phyloP scores from a whole-genome alignment of 139 green algal species.

The Chloropicon primus region DNA sequence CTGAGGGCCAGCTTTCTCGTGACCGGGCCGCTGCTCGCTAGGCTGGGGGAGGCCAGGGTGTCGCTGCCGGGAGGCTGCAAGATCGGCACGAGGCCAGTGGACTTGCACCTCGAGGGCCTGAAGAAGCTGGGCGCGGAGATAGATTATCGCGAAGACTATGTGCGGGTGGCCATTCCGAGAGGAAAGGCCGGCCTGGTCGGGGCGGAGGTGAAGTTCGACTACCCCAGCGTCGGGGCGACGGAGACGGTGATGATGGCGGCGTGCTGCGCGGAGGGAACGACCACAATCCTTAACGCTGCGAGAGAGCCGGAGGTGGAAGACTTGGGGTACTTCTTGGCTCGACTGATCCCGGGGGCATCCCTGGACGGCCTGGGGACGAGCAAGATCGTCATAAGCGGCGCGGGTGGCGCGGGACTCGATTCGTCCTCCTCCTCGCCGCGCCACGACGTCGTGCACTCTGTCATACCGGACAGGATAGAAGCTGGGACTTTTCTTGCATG shows the following conservation, averaged over 20 bases:
- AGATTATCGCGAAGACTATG: neutral
- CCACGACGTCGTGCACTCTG: neutral
- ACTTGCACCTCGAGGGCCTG: constrained; percentile 31
- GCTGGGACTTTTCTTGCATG: constrained; percentile 35
- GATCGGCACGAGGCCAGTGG: constrained; percentile 36
- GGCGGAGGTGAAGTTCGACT: constrained; percentile 29
- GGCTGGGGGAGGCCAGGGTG: constrained; percentile 25
- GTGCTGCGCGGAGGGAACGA: constrained; percentile 24
- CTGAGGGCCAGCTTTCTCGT: constrained; percentile 37
- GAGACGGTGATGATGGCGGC: constrained; percentile 46
- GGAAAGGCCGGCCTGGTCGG: constrained; percentile 17
- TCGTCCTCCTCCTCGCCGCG: neutral
- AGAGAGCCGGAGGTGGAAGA: constrained; percentile 6
- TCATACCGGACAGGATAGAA: constrained; percentile 45
- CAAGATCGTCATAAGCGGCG: neutral
- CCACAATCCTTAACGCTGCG: constrained; percentile 26
- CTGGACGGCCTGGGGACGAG: neutral
- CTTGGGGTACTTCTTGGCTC: neutral
- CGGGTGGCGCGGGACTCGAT: neutral
- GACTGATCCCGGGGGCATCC: neutral
- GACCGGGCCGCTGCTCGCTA: constrained; percentile 25
- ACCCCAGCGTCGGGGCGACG: constrained; percentile 34
- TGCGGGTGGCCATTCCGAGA: neutral
- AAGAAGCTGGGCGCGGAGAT: constrained; percentile 28
- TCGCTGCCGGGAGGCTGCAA: constrained; percentile 38